Evolutionary conservation across 257 asterid genomes (phyloP), one percentile per base, ranked within the genome.

Genomic region (Solanum virginianum): DNA sequence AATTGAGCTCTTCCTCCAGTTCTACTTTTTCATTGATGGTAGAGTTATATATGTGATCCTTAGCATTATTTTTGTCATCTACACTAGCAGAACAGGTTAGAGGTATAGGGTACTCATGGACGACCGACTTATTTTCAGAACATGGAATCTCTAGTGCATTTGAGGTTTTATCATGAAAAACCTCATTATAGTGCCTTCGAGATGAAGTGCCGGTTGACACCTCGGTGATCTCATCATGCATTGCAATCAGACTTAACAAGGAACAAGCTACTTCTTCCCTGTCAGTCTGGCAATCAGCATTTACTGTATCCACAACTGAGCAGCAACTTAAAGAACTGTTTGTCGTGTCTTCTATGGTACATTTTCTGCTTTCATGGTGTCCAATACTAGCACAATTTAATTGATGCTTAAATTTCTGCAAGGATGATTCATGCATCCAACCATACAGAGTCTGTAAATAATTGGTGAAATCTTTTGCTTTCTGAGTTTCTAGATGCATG

Each of bases 401-500:
- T 85, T 32, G 89, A 72, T 68, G 82, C 39, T 87, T 89, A 60
- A 85, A 85, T 88, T 62, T 87, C 85, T 85, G 41, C 84, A 72
- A 85, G 85, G 91, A 86, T 84, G 74, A 60, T 74, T 75, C 87
- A 86, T 80, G 75, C 94, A 92, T 93, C 98, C 98, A 92, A 54
- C 81, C 77, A 84, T 92, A 92, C 7, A 84, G 65, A 59, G 87
- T 87, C 80, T 85, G 85, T 82, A 92, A 80, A 65, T 84, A 84
- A 86, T 88, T 71, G 18, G 83, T 72, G 79, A 66, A 82, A 62
- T 84, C 72, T 86, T 84, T 84, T 24, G 81, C 84, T 71, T 83
- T 26, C 41, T 85, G 84, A 68, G 86, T 86, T 17, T 85, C 85
- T 32, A 62, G 87, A 20, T 83, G 84, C 79, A 86, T 72, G 22